Evolutionary conservation across 352 stramenopile genomes (phyloP).

Genomic region (Globisporangium okanoganense): DNA sequence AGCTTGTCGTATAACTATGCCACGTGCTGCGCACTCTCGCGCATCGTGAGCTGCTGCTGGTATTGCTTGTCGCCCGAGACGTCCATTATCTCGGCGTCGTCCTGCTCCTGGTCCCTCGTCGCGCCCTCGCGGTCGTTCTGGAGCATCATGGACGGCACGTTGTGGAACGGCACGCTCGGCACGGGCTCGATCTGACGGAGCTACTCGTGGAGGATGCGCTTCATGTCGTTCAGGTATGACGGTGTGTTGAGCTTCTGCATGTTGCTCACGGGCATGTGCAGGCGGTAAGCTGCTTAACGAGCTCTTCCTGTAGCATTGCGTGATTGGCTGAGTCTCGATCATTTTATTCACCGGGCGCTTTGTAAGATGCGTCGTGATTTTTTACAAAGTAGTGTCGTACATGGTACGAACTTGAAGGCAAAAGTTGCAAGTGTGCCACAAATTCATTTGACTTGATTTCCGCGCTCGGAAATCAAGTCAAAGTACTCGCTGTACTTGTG

Average conservation of each 20-base stretch:
- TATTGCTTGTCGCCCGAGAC: slow-evolving; percentile 57
- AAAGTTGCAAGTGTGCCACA: too few species aligned
- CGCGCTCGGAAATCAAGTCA: too few species aligned
- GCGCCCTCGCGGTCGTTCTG: slow-evolving; percentile 46
- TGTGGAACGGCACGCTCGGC: slow-evolving; percentile 95
- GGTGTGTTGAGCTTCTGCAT: slow-evolving; percentile 98
- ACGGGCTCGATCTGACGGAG: slow-evolving; percentile 94
- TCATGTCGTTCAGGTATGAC: slow-evolving; percentile 89
- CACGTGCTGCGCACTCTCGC: slow-evolving; percentile 49
- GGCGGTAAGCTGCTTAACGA: too few species aligned
- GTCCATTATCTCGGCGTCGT: slow-evolving; percentile 63
- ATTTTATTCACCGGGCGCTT: too few species aligned
- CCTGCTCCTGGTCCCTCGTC: slow-evolving; percentile 52
- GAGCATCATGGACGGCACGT: slow-evolving; percentile 57
- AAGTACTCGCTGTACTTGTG: slow-evolving; percentile 99
- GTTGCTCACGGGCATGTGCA: slow-evolving; percentile 95
- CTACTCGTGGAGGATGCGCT: slow-evolving; percentile 92
- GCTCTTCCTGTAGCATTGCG: too few species aligned
- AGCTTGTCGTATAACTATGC: slow-evolving; percentile 80
- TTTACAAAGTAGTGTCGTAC: too few species aligned
- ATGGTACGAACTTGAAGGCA: too few species aligned
- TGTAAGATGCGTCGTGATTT: too few species aligned
- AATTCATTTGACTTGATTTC: too few species aligned
- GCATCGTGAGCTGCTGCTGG: slow-evolving; percentile 46
- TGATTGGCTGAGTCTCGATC: too few species aligned